phyloP scores from a whole-genome alignment of 768 basidiomycete species.

The Xerocomus spinulosus region DNA sequence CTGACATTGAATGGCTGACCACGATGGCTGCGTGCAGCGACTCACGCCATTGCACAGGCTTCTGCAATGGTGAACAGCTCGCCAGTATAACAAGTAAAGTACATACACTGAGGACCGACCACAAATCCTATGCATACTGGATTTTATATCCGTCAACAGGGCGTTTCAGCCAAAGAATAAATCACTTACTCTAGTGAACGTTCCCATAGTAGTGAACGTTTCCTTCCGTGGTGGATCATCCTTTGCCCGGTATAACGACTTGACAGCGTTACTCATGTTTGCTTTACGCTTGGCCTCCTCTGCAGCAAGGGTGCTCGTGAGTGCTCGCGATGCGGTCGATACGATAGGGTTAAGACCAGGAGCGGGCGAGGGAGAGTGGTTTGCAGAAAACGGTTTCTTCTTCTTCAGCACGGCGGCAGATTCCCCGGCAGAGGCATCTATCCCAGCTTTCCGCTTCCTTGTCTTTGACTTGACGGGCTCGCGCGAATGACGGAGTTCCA shows the following conservation, averaged over 20 bases:
- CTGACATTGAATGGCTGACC: too few species aligned
- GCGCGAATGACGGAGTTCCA: conserved; percentile 54
- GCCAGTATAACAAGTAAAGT: not conserved
- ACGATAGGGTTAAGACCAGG: conserved; percentile 44
- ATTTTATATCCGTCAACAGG: conserved; percentile 1
- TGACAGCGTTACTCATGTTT: conserved; percentile 81
- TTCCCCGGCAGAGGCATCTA: conserved; percentile 21
- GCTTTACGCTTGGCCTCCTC: conserved; percentile 84
- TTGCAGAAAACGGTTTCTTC: conserved; percentile 27
- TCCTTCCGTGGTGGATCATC: conserved; percentile 63
- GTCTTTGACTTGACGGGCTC: conserved; percentile 51
- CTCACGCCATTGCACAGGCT: not conserved
- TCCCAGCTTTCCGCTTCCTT: conserved; percentile 60
- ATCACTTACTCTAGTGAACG: conserved; percentile 79
- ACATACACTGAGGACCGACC: conserved; percentile 7
- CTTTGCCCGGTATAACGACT: conserved; percentile 62
- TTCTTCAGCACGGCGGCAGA: conserved; percentile 40
- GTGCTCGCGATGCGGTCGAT: conserved; percentile 57
- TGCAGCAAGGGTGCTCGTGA: conserved; percentile 64
- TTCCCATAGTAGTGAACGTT: conserved; percentile 89
- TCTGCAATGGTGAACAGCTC: not conserved
- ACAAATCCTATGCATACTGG: conserved; percentile 19
- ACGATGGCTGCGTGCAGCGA: too few species aligned
- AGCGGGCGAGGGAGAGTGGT: conserved; percentile 21
- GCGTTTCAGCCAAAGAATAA: not conserved